Percentiles rank a stretch among this genome's conserved stretches.
Conservation (phyloP, 306 rosid genomes). For the Nissolia schottii region DNA sequence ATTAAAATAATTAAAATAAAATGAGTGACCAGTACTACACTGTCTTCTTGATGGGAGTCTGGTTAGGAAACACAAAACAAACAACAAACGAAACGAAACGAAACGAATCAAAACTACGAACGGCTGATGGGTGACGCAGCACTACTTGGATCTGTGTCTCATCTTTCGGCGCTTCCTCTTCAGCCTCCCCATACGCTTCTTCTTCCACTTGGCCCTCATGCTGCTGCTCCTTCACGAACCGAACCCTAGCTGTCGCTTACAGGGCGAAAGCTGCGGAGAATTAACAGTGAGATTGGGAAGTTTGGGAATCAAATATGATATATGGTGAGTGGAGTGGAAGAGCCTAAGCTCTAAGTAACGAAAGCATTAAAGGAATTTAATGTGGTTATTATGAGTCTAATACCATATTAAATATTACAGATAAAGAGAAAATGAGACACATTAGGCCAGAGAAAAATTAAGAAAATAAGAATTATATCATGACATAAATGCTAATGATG, state of each 20-base stretch:
- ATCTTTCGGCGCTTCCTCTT: constrained; percentile 98
- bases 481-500: too few species aligned
- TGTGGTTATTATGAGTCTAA: too few species aligned
- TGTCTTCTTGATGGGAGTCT: neutral
- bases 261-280: neutral
- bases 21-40: constrained; percentile 1
- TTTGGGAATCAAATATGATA: too few species aligned
- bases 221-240: neutral
- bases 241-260: neutral
- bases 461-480: too few species aligned
- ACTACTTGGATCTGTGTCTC: constrained; percentile 92
- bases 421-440: too few species aligned
- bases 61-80: neutral
- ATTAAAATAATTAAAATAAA: neutral
- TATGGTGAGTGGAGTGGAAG: too few species aligned
- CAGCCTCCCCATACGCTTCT: constrained; percentile 91
- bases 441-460: too few species aligned
- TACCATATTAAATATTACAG: too few species aligned
- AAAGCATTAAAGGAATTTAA: too few species aligned
- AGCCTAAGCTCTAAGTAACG: too few species aligned
- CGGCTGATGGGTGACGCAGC: neutral
- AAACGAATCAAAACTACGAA: constrained; percentile 19
- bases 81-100: too few species aligned
- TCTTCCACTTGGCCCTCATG: constrained; percentile 97
- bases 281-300: neutral